These are phyloP conservation scores for Scolecobasidium constrictum DNA, from an alignment of 2,329 filamentous ascomycete genomes.

Conservation along the genomic window DNA sequence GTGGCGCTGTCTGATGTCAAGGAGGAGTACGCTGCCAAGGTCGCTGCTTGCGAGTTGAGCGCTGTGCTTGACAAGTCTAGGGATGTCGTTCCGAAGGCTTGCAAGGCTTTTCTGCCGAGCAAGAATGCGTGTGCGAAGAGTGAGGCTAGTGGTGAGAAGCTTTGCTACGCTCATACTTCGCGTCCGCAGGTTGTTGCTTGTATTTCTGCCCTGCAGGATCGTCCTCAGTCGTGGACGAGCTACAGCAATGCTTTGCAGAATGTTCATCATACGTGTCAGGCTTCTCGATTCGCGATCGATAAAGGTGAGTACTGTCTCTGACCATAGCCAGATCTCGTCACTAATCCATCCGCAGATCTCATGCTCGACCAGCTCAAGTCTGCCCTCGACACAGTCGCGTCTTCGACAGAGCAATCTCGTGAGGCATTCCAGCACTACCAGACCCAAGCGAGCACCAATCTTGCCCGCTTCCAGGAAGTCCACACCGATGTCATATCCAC, in stretches of 20 bases:
- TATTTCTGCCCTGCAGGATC: conserved; percentile 40
- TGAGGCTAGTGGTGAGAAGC: conserved; percentile 13
- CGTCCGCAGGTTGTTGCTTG: conserved; percentile 36
- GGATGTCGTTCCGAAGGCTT: conserved; percentile 13
- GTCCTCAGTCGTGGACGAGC: conserved; percentile 51
- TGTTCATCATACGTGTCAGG: conserved; percentile 51
- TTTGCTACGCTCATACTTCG: conserved; percentile 24
- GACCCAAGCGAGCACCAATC: too few species aligned
- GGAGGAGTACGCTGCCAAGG: conserved; percentile 49
- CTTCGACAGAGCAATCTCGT: too few species aligned
- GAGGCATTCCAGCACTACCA: too few species aligned
- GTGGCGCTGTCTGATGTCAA: conserved; percentile 28
- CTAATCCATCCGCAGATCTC: too few species aligned
- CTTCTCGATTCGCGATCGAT: conserved; percentile 46
- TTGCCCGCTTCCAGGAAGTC: too few species aligned
- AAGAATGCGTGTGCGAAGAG: conserved; percentile 1
- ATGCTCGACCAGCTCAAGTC: too few species aligned
- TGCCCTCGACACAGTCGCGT: too few species aligned
- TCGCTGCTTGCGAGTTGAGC: conserved; percentile 53
- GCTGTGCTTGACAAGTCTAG: conserved; percentile 27
- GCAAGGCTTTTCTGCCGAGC: conserved; percentile 6
- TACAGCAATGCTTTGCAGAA: conserved; percentile 53
- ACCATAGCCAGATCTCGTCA: too few species aligned
- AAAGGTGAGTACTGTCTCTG: too few species aligned
- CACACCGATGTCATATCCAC: too few species aligned